Conservation (phyloP, 805 yeast genomes). For the Yarrowia porcina region DNA sequence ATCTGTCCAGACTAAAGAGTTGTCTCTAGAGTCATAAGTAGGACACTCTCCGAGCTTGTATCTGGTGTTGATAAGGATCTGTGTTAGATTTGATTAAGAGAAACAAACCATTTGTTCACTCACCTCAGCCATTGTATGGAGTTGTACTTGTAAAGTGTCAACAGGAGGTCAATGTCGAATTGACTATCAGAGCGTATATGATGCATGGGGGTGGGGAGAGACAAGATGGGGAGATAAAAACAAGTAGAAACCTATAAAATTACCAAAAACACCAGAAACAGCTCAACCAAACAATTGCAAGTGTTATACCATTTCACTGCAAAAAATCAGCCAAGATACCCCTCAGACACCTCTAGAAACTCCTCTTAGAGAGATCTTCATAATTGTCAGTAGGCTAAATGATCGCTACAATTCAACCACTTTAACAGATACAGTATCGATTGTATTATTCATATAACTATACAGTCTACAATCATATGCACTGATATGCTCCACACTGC, state of each 20-base stretch:
- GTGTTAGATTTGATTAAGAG: neutral
- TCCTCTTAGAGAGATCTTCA: too few species aligned
- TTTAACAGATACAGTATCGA: too few species aligned
- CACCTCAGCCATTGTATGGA: neutral
- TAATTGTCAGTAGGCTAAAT: too few species aligned
- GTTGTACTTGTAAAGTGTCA: neutral
- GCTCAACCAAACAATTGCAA: neutral
- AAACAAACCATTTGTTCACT: neutral
- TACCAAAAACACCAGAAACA: neutral
- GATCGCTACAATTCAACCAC: too few species aligned
- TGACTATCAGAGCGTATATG: neutral
- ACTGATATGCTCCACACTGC: too few species aligned
- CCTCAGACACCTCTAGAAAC: too few species aligned
- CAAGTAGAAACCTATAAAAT: too few species aligned
- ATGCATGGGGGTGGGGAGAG: neutral
- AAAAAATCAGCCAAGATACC: too few species aligned
- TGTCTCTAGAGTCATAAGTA: conserved; percentile 34
- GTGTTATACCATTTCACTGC: too few species aligned
- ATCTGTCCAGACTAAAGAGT: conserved; percentile 38
- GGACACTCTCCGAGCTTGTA: conserved; percentile 38
- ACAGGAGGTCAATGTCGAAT: neutral
- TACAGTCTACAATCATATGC: too few species aligned
- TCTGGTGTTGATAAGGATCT: conserved; percentile 32
- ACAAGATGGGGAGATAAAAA: too few species aligned
- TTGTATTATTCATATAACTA: too few species aligned